These are phyloP conservation scores for Cladosporium halotolerans DNA, from an alignment of 2,329 filamentous ascomycete species.

Conservation along the genomic window DNA sequence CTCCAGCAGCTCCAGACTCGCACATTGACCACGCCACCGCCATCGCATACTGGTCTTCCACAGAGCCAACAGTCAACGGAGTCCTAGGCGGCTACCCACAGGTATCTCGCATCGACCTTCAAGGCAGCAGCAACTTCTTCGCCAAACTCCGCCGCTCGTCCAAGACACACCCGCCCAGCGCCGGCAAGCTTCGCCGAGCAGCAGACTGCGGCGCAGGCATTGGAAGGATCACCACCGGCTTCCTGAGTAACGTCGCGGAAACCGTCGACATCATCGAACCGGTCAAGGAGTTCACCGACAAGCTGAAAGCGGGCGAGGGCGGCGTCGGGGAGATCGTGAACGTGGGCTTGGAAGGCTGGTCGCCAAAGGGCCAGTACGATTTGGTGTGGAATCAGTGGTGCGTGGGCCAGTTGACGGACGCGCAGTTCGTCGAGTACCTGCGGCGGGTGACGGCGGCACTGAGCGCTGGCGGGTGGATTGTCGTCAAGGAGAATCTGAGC, in stretches of 20 bases:
- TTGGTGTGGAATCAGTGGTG: conserved; percentile 92
- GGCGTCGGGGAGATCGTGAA: conserved; percentile 62
- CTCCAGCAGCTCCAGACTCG: conserved; percentile 31
- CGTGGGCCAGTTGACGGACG: conserved; percentile 71
- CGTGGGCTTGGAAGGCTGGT: conserved; percentile 69
- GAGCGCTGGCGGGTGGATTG: conserved; percentile 48
- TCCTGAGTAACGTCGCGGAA: conserved; percentile 65
- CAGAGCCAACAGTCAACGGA: conserved; percentile 55
- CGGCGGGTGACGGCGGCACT: conserved; percentile 51
- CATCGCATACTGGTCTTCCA: conserved; percentile 47
- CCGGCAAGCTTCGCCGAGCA: conserved; percentile 33
- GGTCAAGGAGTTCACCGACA: conserved; percentile 69
- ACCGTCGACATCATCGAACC: conserved; percentile 81
- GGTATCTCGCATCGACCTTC: conserved; percentile 64
- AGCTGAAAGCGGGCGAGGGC: conserved; percentile 43
- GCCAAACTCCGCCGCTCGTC: conserved; percentile 53
- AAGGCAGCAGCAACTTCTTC: conserved; percentile 63
- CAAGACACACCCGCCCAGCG: conserved; percentile 21
- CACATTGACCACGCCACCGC: conserved; percentile 40
- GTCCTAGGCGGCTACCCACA: conserved; percentile 73
- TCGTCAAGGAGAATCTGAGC: conserved; percentile 76
- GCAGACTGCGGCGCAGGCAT: conserved; percentile 65
- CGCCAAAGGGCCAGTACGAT: conserved; percentile 54
- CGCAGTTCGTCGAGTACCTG: conserved; percentile 63
- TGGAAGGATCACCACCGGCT: conserved; percentile 71